Base-by-base conservation (phyloP, 257 asterid species). In the Nicotiana obtusifolia region DNA sequence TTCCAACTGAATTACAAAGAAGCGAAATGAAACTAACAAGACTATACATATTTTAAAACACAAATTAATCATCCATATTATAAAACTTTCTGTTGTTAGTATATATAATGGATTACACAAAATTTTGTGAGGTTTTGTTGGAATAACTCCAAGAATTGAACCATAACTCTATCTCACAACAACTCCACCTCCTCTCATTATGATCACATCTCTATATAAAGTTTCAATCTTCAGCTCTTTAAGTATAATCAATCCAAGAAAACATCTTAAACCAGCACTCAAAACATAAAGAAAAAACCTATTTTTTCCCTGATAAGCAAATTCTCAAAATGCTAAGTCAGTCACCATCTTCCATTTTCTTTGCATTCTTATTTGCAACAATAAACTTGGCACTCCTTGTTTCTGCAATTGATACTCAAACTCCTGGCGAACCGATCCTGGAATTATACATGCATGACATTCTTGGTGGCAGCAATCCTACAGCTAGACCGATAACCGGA, bases 401-500 rank as follows among this genome's bases (percentile, higher is more conserved):
- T 9, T 13, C 78, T 1, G 88, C 92, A 1, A 69, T 81, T 47
- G 79, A 73, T 10, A 86, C 77, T 73, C 87, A 87, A 8, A 59
- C 86, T 2, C 84, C 81, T 0, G 86, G 28, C 35, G 79, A 41
- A 22, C 89, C 90, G 7, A 83, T 89, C 47, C 81, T 95, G 4
- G 97, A 95, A 86, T 81, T 95, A 20, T 93, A 86, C 93, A 90
- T 93, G 95, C 99, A 95, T 81, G 97, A 93, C 81, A 92, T 95
- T 78, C 93, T 95, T 0, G 97, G 99, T 1, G 99, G 98, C 7
- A 91, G 88, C 88, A 92, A 84, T 88, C 98, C 99, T 0, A 95
- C 97, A 0, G 97, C 99, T 33, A 71, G 98, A 1, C 98, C 95
- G 1, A 85, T 93, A 64, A 93, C 98, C 1, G 99, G 98, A 61